Conservation (phyloP, 768 basidiomycete genomes). For the Galerina marginata region DNA sequence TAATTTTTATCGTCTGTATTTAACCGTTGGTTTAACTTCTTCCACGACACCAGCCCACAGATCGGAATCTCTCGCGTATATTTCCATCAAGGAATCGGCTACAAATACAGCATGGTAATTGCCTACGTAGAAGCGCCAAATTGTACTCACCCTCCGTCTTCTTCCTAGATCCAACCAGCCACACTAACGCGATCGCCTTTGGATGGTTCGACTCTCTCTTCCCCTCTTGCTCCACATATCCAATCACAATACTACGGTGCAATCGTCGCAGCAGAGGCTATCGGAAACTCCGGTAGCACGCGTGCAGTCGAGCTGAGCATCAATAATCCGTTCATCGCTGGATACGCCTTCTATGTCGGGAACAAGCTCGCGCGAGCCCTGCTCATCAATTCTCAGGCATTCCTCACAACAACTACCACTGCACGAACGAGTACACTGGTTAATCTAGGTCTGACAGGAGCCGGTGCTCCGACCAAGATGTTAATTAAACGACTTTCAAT, state of each 20-base stretch:
- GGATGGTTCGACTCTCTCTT: constrained; percentile 56
- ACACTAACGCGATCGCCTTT: constrained; percentile 61
- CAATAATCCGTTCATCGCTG: constrained; percentile 51
- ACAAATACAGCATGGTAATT: constrained; percentile 67
- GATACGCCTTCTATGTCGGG: constrained; percentile 65
- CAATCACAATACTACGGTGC: constrained; percentile 72
- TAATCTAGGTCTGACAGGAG: constrained; percentile 41
- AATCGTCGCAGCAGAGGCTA: constrained; percentile 62
- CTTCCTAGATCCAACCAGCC: constrained; percentile 62
- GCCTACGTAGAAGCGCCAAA: neutral
- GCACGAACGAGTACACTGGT: constrained; percentile 48
- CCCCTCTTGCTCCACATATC: constrained; percentile 61
- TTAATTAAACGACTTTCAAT: constrained; percentile 54
- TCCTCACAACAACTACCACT: constrained; percentile 38
- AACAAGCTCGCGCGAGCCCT: constrained; percentile 50
- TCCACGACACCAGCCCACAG: constrained; percentile 37
- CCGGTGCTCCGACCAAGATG: constrained; percentile 32
- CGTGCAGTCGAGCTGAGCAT: constrained; percentile 54
- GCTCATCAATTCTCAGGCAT: constrained; percentile 65
- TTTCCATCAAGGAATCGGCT: constrained; percentile 74
- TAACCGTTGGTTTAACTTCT: neutral
- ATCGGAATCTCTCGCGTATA: constrained; percentile 58
- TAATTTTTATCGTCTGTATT: neutral
- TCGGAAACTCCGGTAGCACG: constrained; percentile 49
- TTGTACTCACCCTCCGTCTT: neutral